Base-by-base conservation (phyloP, 2,329 filamentous ascomycete genomes). In the Cladosporium cucumerinum region DNA sequence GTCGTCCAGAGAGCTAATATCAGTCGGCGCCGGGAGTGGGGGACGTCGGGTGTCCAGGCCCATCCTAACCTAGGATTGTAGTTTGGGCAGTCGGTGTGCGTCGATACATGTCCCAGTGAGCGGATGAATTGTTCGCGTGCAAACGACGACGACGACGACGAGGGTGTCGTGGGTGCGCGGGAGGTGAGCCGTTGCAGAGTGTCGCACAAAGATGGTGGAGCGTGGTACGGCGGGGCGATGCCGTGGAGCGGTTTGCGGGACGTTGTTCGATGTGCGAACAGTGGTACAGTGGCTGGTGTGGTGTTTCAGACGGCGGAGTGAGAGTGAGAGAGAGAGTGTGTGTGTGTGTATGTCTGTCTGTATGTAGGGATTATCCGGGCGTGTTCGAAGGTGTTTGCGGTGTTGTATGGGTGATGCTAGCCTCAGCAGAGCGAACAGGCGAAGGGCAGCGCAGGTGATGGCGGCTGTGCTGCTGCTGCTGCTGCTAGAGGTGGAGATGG, bases 1-100 rank as follows among this genome's bases (percentile, higher is more conserved):
- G 72, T 79, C 77, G 72, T 89, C 87, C 75, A 86, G 86, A 65
- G 87, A 87, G 66, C 83, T 83, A 70, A 86, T 87, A 75, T 89
- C 89, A 76, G 91, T 94, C 70, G 91, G 91, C 73, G 89, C 89
- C 75, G 91, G 91, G 74, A 93, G 84, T 73, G 90, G 90, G 76
- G 82, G 77, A 73, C 78, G 75, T 69, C 76, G 74, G 65, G 72
- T 76, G 69, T 80, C 79, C 66, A 80, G 70, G 69, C 78, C 80
- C 80, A 82, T 82, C 55, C 48, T 51, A 65, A 55, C 49, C 57
- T 57, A 54, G 46, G 54, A 51, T 39, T 36, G 34, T 65, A 57
- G 36, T 51, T 52, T 57, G 55, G 28, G 28, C 23, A 30, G 36
- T 64, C 32, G 39, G 28, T 48, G 23, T 36, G 39, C 43, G 52